Evolutionary conservation across 2,329 filamentous ascomycete species (phyloP).

Genomic region (Chalaropsis thielavioides): DNA sequence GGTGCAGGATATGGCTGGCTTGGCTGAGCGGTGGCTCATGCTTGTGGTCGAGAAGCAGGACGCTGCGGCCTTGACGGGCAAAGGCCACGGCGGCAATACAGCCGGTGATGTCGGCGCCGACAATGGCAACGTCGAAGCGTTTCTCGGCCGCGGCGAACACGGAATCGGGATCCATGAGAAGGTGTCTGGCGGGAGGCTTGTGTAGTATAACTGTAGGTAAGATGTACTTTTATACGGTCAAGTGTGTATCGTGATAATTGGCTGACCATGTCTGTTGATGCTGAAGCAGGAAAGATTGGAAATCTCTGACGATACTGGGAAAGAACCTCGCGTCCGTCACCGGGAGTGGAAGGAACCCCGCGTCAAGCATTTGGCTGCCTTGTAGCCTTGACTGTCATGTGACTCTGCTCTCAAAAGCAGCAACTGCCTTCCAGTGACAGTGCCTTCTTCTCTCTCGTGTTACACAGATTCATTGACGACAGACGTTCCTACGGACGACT

Average conservation of each 20-base stretch:
- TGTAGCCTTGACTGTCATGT: background rate
- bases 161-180: background rate
- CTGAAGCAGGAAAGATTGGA: background rate
- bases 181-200: background rate
- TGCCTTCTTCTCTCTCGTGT: background rate
- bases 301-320: background rate
- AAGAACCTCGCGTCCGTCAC: no score
- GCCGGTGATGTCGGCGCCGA: slow-evolving; percentile 82
- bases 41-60: slow-evolving; percentile 62
- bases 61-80: slow-evolving; percentile 77
- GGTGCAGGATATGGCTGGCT: slow-evolving; percentile 85
- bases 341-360: background rate
- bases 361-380: background rate
- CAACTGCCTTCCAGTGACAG: background rate
- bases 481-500: no score
- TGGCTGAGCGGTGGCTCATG: slow-evolving; percentile 77
- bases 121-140: slow-evolving; percentile 50
- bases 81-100: slow-evolving; percentile 74
- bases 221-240: background rate
- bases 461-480: background rate
- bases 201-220: background rate
- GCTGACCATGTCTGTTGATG: background rate
- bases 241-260: background rate
- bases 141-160: background rate
- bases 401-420: background rate